Percentiles rank a stretch among this genome's conserved stretches.
phyloP scores from a whole-genome alignment of 441 rosid genomes.

The Syzygium malaccense region DNA sequence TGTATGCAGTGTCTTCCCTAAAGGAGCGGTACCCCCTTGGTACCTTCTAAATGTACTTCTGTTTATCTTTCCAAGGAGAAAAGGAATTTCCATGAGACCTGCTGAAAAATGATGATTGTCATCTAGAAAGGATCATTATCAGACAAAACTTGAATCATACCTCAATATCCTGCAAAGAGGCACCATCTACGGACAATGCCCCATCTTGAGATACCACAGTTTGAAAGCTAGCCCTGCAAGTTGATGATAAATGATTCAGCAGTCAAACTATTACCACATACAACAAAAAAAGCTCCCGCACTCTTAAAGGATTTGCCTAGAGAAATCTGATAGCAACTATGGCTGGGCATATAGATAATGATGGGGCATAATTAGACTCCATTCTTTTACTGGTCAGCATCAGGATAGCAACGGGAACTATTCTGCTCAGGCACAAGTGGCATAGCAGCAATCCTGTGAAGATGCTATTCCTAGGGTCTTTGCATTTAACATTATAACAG shows the following conservation, averaged over 20 bases:
- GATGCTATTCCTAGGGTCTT: not conserved
- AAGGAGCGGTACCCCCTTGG: not conserved
- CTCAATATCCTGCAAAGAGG: conserved; percentile 49
- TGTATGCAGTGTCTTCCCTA: not conserved
- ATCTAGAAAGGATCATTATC: not conserved
- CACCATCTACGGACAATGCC: conserved; percentile 33
- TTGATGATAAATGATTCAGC: conserved; percentile 3
- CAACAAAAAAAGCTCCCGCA: not conserved
- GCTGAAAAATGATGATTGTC: not conserved
- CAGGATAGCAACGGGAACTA: not conserved
- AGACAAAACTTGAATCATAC: conserved; percentile 21
- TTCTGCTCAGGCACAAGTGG: not conserved
- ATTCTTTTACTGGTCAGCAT: not conserved
- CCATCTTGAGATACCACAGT: conserved; percentile 35
- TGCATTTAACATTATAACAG: not conserved
- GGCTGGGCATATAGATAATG: not conserved
- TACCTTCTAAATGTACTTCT: not conserved
- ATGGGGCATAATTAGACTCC: not conserved
- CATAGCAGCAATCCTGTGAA: not conserved
- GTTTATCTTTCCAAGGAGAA: not conserved
- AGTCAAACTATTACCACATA: not conserved
- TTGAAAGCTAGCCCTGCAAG: conserved; percentile 37
- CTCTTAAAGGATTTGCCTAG: not conserved
- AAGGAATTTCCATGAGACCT: not conserved
- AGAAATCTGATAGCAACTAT: not conserved